A percentile compares a stretch with the other conserved stretches of the same genome.
Conservation (phyloP, 805 yeast genomes). For the Hanseniaspora lachancei region DNA sequence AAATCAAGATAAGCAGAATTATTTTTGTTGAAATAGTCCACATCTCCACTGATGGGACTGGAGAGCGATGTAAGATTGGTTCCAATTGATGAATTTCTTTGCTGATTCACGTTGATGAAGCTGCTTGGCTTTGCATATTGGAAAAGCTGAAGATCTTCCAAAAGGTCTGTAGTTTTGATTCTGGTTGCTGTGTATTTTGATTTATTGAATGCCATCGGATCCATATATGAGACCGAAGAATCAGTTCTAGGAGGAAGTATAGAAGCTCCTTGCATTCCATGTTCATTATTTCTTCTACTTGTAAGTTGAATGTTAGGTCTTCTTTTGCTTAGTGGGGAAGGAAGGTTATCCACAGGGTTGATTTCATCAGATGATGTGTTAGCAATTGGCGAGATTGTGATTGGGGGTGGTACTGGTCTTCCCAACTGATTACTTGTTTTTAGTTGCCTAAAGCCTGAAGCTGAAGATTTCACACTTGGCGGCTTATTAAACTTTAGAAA, state of each 20-base stretch:
- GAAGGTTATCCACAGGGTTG: not conserved
- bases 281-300: not conserved
- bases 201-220: not conserved
- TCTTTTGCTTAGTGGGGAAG: constrained; percentile 1
- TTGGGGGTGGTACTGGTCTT: constrained; percentile 4
- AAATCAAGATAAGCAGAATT: not conserved
- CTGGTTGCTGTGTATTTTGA: not conserved
- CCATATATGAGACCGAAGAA: constrained; percentile 9
- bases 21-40: constrained; percentile 6
- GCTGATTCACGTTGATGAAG: not conserved
- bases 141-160: constrained; percentile 3
- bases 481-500: constrained; percentile 4
- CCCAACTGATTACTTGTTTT: not conserved
- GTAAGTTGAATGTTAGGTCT: constrained; percentile 2
- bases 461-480: constrained; percentile 13
- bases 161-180: constrained; percentile 5
- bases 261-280: not conserved
- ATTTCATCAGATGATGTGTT: not conserved
- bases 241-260: constrained; percentile 14
- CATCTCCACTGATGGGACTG: constrained; percentile 1
- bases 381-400: not conserved
- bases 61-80: constrained; percentile 6
- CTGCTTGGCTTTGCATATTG: constrained; percentile 2
- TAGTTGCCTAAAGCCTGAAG: constrained; percentile 5
- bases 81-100: not conserved